Base-by-base conservation (phyloP, 169 alveolate species). In the Plasmodium malariae region DNA sequence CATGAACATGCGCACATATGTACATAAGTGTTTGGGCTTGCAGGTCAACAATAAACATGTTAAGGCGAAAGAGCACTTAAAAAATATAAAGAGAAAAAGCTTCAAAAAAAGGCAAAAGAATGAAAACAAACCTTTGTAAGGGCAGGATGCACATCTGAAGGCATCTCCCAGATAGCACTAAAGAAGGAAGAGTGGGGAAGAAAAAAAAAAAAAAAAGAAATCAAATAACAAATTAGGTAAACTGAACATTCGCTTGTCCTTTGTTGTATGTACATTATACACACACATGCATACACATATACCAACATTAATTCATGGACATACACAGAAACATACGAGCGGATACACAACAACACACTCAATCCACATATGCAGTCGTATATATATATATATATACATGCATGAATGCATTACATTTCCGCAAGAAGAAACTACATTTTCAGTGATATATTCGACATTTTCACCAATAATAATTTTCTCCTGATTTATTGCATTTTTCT, bases 151-250 rank as follows among this genome's bases (percentile, higher is more conserved):
- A 40, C 90, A 80, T 45, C 90, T 51, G 48, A 80, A 80, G 9
- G 90, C 90, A 19, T 80, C 90, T n/a, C 90, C 90, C 11, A 80
- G 34, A 21, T 80, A 80, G 49, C 90, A 80, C 90, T 80, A 57
- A 5, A 60, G 37, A 19, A 19, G 48, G 62, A 43, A 43, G 7
- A 26, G 21, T 24, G 1, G 37, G 12, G 40, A 24, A 59, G 1
- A 21, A 6, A 28, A 69, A 0, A 26, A 24, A 67, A n/a, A 37
- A 34, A n/a, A 17, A 36, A 14, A 65, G 0, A 65, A 65, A 65
- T 32, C n/a, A 21, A 59, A 4, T 19, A 21, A 5, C 9, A n/a
- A n/a, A 40, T 40, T 40, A 40, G n/a, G 9, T 40, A 9, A 40
- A 40, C 4, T 5, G 4, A 40, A 40, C 9, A 40, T 40, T 40